Base-by-base conservation (phyloP, 2,329 filamentous ascomycete genomes). In the Rhinocladiella similis region DNA sequence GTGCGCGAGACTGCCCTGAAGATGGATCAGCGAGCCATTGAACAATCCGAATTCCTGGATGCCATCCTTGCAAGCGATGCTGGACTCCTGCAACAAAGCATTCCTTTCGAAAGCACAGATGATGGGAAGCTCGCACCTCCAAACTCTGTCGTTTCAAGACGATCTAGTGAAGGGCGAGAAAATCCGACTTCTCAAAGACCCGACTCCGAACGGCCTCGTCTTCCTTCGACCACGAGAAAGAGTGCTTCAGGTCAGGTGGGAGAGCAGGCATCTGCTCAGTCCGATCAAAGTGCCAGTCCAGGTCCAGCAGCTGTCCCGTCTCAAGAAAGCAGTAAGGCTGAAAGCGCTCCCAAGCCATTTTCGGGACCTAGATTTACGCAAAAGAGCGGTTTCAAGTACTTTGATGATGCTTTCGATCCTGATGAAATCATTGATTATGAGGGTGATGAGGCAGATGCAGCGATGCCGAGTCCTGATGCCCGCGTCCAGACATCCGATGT, bases 21-120 rank as follows among this genome's bases (percentile, higher is more conserved):
- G 45, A 80, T 95, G 12, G 87, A 91, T 59, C 91, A 96, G 69
- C 84, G 91, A 3, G 86, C 91, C 2, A 87, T 97, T 51, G 86
- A 93, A 64, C 91, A 97, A 68, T 91, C 88, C 56, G 92, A 97
- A 65, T 96, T 99, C 60, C 79, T 99, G 1, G 91, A 96, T 70
- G 89, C 89, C 1, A 94, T 99, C 45, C 75, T 97, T 25, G 85
- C 79, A n/a, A 88, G 88, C 49, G 87, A 97, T 73, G 84, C 90
- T 5, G 84, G 82, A 57, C 80, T 83, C 42, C 77, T 97, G 18
- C 85, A 89, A 56, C 83, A 85, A 36, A 81, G 86, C 5, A 80
- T 95, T 5, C 72, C 74, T 12, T 71, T 74, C 2, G 80, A 87
- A 62, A 73, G 83, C 39, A 59, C 50, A 16, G 56, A 35, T 22